Evolutionary conservation across 1,284 basidiomycete species (phyloP), one percentile per base, ranked within the genome.

Genomic region (Lentinula novae-zelandiae): DNA sequence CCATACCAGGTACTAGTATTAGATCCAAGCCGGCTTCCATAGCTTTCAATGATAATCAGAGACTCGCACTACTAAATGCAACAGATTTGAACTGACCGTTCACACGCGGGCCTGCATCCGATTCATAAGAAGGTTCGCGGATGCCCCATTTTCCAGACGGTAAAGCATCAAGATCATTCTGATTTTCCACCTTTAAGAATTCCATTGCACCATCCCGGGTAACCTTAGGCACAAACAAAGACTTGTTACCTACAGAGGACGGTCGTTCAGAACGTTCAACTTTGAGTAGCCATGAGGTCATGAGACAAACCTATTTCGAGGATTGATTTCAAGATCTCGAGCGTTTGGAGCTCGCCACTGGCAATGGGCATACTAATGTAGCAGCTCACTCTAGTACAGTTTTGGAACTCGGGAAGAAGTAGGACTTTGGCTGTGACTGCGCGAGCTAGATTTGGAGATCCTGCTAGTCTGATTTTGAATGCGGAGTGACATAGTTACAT

Each of bases 281-380:
- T 22, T 22, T 22, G 3, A 27, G 27, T 20, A 7, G 10, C 44
- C 44, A 46, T 46, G 20, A 20, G 12, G n/a, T 46, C 17, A 22
- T 20, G 8, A 22, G 9, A 46, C 44, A 44, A 63, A 85, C 86
- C 82, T 36, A 76, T 69, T 50, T 72, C 68, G 46, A 89, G 69
- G 56, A 84, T 78, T 33, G 78, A 77, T 27, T 72, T 68, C 17
- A 81, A 77, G 52, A 92, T 68, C 0, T 69, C 67, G 8, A 76
- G 68, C 0, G 90, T 92, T 66, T 87, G 79, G 46, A 86, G 75
- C 67, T 92, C 90, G 8, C 80, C 87, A 9, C 78, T 70, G 12
- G 88, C 87, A 9, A 78, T 70, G 12, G 88, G 87, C 90, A 92
- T 92, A 72, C 83, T 91, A 52, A 92, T 75, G 70, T 87, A 92